Evolutionary conservation across 1,284 basidiomycete species (phyloP).

Genomic region (Singerocomus inundabilis): DNA sequence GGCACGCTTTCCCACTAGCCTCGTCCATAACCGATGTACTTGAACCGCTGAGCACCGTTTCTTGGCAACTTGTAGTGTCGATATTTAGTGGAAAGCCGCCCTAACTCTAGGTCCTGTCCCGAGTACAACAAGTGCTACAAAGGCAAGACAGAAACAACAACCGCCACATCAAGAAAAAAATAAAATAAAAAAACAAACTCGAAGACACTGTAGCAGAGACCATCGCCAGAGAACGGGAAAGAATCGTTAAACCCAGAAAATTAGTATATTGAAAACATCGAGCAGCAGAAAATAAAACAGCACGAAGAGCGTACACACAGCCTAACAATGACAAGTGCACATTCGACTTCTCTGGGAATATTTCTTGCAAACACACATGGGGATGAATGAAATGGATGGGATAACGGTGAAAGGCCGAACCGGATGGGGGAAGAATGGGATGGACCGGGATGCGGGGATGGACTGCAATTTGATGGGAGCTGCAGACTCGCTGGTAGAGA

Average conservation of each 20-base stretch:
- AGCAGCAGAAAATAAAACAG: conserved; percentile 14
- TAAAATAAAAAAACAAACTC: not conserved
- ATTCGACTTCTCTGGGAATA: conserved; percentile 10
- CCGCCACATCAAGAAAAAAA: not conserved
- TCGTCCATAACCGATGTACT: too few species aligned
- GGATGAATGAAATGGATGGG: conserved; percentile 2
- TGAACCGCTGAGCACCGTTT: too few species aligned
- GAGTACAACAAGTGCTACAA: conserved; percentile 14
- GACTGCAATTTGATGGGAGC: too few species aligned
- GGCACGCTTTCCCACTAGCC: too few species aligned
- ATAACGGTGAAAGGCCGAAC: not conserved
- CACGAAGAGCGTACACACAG: conserved; percentile 19
- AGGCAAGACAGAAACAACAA: conserved; percentile 7
- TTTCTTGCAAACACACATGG: conserved; percentile 9
- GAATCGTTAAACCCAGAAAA: conserved; percentile 2
- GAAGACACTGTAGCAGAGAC: conserved; percentile 1
- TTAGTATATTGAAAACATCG: conserved; percentile 2
- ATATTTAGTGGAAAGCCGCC: not conserved
- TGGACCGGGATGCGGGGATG: not conserved
- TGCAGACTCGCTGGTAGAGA: too few species aligned
- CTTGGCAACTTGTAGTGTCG: too few species aligned
- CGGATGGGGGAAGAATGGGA: conserved; percentile 2
- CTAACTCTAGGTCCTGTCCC: conserved; percentile 5
- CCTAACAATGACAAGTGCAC: conserved; percentile 17
- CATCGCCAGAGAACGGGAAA: not conserved